phyloP scores from a whole-genome alignment of 305 asterid species.

The Rubia balearica region DNA sequence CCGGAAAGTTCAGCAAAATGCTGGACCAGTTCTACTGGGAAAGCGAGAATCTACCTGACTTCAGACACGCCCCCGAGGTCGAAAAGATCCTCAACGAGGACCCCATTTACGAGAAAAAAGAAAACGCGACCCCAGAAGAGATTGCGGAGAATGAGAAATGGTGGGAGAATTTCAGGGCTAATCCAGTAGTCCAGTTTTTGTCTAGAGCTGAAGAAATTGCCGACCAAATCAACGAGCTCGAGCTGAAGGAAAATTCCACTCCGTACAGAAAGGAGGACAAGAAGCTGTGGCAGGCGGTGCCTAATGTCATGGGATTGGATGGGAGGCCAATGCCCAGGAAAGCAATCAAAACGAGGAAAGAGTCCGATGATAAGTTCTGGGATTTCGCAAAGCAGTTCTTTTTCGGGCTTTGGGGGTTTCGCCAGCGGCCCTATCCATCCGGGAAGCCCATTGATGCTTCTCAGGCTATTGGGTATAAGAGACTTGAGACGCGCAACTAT shows the following conservation, averaged over 20 bases:
- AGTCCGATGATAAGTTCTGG: conserved; percentile 90
- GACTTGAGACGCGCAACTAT: conserved; percentile 67
- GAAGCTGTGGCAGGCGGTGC: conserved; percentile 78
- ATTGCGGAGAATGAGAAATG: conserved; percentile 72
- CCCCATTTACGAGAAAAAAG: conserved; percentile 61
- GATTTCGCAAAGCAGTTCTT: conserved; percentile 93
- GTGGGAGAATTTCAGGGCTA: conserved; percentile 56
- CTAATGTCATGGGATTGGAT: conserved; percentile 81
- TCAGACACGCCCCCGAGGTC: conserved; percentile 66
- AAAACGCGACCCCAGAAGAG: conserved; percentile 65
- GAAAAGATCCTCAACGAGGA: conserved; percentile 61
- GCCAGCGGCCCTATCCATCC: conserved; percentile 89
- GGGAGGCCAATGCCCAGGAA: conserved; percentile 98
- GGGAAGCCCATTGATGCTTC: conserved; percentile 87
- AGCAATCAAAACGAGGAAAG: conserved; percentile 47
- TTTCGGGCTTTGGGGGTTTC: conserved; percentile 96
- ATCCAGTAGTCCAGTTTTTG: conserved; percentile 72
- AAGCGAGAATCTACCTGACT: conserved; percentile 73
- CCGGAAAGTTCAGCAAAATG: conserved; percentile 57
- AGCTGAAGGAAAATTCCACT: conserved; percentile 49
- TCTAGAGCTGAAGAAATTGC: conserved; percentile 68
- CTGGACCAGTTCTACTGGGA: conserved; percentile 83
- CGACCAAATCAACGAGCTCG: conserved; percentile 63
- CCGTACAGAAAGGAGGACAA: conserved; percentile 70
- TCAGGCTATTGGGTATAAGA: conserved; percentile 91